Base-by-base conservation (phyloP, 495 filamentous ascomycete genomes). In the Achaetomiella virescens region DNA sequence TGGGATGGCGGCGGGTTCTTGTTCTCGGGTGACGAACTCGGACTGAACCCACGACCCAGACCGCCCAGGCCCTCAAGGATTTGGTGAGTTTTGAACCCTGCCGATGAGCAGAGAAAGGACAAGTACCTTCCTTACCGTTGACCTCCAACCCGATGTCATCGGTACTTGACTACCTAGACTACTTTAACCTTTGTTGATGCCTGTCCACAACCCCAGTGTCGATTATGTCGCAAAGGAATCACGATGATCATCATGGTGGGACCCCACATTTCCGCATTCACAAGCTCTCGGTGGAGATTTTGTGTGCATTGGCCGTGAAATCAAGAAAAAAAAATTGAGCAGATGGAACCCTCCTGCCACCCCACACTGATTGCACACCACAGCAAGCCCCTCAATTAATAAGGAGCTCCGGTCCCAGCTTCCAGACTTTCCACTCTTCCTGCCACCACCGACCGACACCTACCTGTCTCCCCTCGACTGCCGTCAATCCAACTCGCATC, bases 321-420 rank as follows among this genome's bases (percentile, higher is more conserved):
- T 47, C 31, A 60, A 57, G 48, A 20, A 48, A 53, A 59, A 60
- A 63, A 54, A 55, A 55, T 45, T 50, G 37, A 59, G 55, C 58
- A 62, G 49, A 61, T 31, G 27, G 27, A 31, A 64, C 57, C 59
- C 60, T 60, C 55, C 47, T 59, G 3, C n/a, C 52, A 52, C 56
- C 57, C 62, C 60, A 59, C 62, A 59, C 50, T 57, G 51, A 50
- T 55, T 52, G 48, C 51, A 55, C 54, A 46, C 58, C 52, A 57
- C 36, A 58, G 57, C 43, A 36, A 44, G 56, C 59, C 55, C 56
- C 59, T 59, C 61, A 22, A 62, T 65, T 67, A 61, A 59, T 63
- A 67, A 65, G 38, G 29, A 59, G 61, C 61, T 60, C 64, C 52
- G 25, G 24, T 9, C 27, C 53, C 58, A 51, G 42, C 54, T 51